Conservation (phyloP, 257 asterid species). For the Rhazya stricta region DNA sequence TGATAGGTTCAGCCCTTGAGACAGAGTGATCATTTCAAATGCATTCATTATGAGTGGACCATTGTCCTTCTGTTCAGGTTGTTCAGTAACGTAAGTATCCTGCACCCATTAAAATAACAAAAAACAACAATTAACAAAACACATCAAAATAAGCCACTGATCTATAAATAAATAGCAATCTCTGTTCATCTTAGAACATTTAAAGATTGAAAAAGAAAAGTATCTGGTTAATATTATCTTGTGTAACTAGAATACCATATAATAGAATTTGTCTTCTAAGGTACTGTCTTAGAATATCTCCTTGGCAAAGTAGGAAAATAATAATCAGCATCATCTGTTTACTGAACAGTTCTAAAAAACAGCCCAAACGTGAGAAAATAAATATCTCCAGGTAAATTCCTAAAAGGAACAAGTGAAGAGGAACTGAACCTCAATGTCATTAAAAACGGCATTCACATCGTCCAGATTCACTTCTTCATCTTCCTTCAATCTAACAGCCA, state of each 20-base stretch:
- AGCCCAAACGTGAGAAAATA: neutral
- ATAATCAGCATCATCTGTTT: neutral
- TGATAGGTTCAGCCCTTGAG: conserved; percentile 92
- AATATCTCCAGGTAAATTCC: neutral
- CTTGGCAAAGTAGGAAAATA: neutral
- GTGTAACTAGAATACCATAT: neutral
- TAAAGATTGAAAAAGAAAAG: neutral
- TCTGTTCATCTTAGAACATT: neutral
- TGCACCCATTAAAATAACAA: conserved; percentile 32
- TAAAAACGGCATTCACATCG: conserved; percentile 80
- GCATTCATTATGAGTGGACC: conserved; percentile 96
- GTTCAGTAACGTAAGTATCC: conserved; percentile 80
- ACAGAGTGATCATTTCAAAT: conserved; percentile 94
- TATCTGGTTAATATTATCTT: neutral
- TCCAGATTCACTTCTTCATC: conserved; percentile 83
- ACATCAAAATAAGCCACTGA: neutral
- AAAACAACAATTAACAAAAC: conserved; percentile 2
- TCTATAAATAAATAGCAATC: neutral
- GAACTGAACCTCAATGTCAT: conserved; percentile 67
- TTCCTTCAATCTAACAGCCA: conserved; percentile 55
- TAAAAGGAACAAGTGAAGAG: conserved; percentile 14
- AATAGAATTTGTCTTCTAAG: neutral
- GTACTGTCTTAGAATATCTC: neutral
- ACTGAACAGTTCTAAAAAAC: neutral
- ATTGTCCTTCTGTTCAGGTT: conserved; percentile 33